Evolutionary conservation across 1,139 yeast species (phyloP).

Genomic region (Candida sp.): DNA sequence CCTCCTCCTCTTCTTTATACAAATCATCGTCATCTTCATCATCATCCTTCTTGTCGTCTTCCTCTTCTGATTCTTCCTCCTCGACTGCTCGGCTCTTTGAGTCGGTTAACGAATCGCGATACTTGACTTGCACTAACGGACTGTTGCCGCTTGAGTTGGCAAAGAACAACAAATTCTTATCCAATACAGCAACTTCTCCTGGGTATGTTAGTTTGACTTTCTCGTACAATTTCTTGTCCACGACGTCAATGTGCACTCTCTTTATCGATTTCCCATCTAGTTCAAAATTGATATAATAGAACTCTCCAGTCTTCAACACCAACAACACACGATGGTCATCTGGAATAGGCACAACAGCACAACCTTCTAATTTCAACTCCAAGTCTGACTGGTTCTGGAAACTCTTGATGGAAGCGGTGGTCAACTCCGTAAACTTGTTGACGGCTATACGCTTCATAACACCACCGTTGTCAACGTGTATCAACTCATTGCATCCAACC

Average conservation of each 20-base stretch:
- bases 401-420: constrained; percentile 52
- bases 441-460: constrained; percentile 69
- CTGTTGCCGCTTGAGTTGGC: constrained; percentile 40
- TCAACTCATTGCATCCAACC: constrained; percentile 76
- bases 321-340: constrained; percentile 56
- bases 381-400: constrained; percentile 57
- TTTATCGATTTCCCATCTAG: constrained; percentile 52
- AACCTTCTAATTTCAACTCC: constrained; percentile 62
- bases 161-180: constrained; percentile 38
- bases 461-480: constrained; percentile 87
- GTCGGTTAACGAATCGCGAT: constrained; percentile 20
- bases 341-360: constrained; percentile 50
- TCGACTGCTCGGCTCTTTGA: neutral
- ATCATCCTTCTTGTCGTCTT: constrained; percentile 18
- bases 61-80: constrained; percentile 13
- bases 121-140: constrained; percentile 35
- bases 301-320: constrained; percentile 54
- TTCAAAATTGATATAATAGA: constrained; percentile 56
- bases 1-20: constrained; percentile 40
- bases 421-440: constrained; percentile 56
- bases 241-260: constrained; percentile 32
- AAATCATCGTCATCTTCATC: constrained; percentile 31
- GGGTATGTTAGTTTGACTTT: constrained; percentile 30
- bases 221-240: constrained; percentile 24
- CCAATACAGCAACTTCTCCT: constrained; percentile 37